Conservation (phyloP, 176 grass and related monocot genomes). For the Oryza glumipatula region DNA sequence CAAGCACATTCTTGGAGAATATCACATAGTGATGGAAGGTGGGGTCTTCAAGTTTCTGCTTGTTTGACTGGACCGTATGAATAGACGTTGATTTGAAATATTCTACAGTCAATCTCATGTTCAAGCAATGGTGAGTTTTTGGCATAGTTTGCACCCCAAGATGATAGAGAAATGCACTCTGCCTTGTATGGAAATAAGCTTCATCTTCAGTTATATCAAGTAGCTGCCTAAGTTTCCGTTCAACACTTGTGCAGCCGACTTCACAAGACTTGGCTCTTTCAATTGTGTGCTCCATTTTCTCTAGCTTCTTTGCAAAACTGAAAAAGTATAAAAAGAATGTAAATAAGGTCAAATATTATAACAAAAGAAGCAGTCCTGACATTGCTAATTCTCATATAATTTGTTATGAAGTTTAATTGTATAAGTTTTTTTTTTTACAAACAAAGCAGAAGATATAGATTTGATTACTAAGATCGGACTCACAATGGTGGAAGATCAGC, state of each 20-base stretch:
- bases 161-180: slow-evolving; percentile 85
- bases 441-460: neutral
- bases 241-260: slow-evolving; percentile 77
- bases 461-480: slow-evolving; percentile 12
- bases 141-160: slow-evolving; percentile 75
- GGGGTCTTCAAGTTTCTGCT: slow-evolving; percentile 50
- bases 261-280: slow-evolving; percentile 64
- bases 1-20: slow-evolving; percentile 74
- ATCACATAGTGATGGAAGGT: slow-evolving; percentile 61
- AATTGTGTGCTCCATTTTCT: slow-evolving; percentile 70
- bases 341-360: slow-evolving; percentile 9
- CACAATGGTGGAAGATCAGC: slow-evolving; percentile 63
- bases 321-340: slow-evolving; percentile 15
- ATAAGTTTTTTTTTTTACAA: neutral
- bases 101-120: slow-evolving; percentile 83
- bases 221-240: slow-evolving; percentile 79
- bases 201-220: slow-evolving; percentile 85
- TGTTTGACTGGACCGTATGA: slow-evolving; percentile 27
- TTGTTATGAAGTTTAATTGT: neutral
- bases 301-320: slow-evolving; percentile 69
- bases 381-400: neutral
- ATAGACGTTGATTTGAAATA: slow-evolving; percentile 65
- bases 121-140: slow-evolving; percentile 83
- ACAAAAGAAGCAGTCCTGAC: neutral
- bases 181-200: slow-evolving; percentile 83